Base-by-base conservation (phyloP, 768 basidiomycete genomes). In the Saitozyma podzolica region DNA sequence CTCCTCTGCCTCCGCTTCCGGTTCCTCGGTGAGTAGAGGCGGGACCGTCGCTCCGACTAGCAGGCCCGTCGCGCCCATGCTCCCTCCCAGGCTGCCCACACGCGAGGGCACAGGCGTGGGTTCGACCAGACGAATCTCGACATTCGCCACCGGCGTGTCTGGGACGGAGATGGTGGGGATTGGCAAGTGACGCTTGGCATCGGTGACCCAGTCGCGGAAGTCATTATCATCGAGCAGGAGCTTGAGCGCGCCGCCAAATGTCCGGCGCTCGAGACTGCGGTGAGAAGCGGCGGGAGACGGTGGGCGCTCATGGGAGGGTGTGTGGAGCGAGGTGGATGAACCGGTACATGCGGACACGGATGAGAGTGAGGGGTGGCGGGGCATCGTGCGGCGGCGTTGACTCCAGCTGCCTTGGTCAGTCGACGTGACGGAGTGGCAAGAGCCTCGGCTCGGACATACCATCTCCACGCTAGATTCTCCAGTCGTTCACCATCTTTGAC, bases 91-190 rank as follows among this genome's bases (percentile, higher is more conserved):
- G 50, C 74, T 76, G 8, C 76, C 76, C 0, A 75, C 78, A 14
- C 78, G 65, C 53, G 67, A 70, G 5, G 78, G 76, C 0, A 74
- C 78, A 37, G 78, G 78, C 16, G 78, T 79, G 11, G 78, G 78
- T 54, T 77, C 76, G 19, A 79, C 73, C 41, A 76, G 58, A 1
- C 75, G 66, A n/a, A 75, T 73, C 45, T 75, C 74, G 7, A 75
- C 52, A 39, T 75, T 61, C 16, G 71, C 67, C 20, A 69, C 50
- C 3, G 74, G 74, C 3, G 74, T 73, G 52, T 73, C 71, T 3
- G 74, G 74, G 6, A 75, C 63, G 17, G 69, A 73, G n/a, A 75
- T 58, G 42, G 54, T 62, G 8, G 69, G 69, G 2, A 56, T 37
- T 8, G 60, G 66, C 9, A 65, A 50, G 11, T 61, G 29, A 17